Evolutionary conservation across 2,329 filamentous ascomycete species (phyloP), one percentile per base, ranked within the genome.

Genomic region (Diaporthe capsici): DNA sequence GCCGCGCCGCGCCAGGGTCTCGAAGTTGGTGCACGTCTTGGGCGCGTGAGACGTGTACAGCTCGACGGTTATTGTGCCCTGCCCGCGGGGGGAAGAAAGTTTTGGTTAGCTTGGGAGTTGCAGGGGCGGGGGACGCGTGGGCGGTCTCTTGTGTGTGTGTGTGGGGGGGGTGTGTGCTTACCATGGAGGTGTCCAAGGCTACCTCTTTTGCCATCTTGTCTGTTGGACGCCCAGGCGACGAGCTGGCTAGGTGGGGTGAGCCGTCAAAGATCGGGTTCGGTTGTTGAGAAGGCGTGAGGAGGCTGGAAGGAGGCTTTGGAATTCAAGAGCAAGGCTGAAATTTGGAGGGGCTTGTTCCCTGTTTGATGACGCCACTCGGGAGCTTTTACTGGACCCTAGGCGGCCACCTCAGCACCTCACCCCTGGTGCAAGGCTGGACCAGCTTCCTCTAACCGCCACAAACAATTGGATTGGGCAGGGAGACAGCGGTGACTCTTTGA

Each of bases 11-110:
- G 92, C 92, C 71, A 98, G 94, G 6, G 94, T 94, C 37, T 89
- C 84, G 86, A 98, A 98, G 89, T 98, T 98, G 76, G 90, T 90
- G 90, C 95, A 97, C 34, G 95, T 96, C 84, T 93, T 94, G 53
- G 97, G 96, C 25, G 96, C 96, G 86, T 98, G 96, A 37, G 90
- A 84, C 70, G 90, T 93, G 91, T 98, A 98, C 76, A 99, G 94
- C 86, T 99, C 97, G 78, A 98, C 85, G 76, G 91, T 91, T 83
- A 99, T 93, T 61, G 90, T 90, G 84, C 97, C 95, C 95, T 98
- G 79, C 34, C 5, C 22, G 3, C 20, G 28, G 17, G 39, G 76
- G 74, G 15, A 2, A 25, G 17, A n/a, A 12, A 37, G 71, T 71
- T 58, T 58, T 39, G 57, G 70, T 68, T 47, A 68, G 73, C 10